Conservation (phyloP, 2,329 filamentous ascomycete species). For the Cladosporium phlei region DNA sequence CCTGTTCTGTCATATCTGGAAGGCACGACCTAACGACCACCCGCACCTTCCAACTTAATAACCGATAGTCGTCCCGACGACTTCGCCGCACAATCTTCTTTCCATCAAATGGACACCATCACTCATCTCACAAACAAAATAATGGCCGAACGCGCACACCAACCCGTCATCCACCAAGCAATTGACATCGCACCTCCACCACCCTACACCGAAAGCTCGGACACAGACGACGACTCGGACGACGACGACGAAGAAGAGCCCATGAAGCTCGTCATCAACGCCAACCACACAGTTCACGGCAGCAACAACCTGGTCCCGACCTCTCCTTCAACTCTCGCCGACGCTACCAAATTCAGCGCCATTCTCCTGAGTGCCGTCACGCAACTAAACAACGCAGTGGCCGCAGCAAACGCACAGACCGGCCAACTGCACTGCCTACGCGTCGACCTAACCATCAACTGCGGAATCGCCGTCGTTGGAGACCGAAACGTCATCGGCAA, state of each 20-base stretch:
- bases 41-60: too few relatives aligned
- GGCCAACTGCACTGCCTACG: slow-evolving; percentile 45
- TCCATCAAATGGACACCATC: slow-evolving; percentile 20
- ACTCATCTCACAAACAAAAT: slow-evolving; percentile 23
- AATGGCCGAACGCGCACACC: slow-evolving; percentile 21
- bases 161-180: slow-evolving; percentile 4
- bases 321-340: slow-evolving; percentile 29
- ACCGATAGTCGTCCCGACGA: too few relatives aligned
- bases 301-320: slow-evolving; percentile 49
- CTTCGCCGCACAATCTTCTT: too few relatives aligned
- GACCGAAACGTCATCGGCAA: slow-evolving; percentile 31
- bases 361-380: slow-evolving; percentile 44
- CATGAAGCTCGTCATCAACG: slow-evolving; percentile 47
- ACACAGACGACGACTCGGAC: slow-evolving; percentile 23
- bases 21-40: too few relatives aligned
- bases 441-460: slow-evolving; percentile 41
- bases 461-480: slow-evolving; percentile 30
- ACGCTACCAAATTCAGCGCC: slow-evolving; percentile 41
- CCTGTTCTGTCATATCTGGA: too few relatives aligned
- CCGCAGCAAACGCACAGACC: slow-evolving; percentile 31
- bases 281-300: slow-evolving; percentile 44
- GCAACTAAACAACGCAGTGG: slow-evolving; percentile 34
- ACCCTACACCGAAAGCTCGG: slow-evolving; percentile 23
- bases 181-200: slow-evolving; percentile 21
- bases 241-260: slow-evolving; percentile 24